Evolutionary conservation across 129 eudicot genomes (phyloP).

Genomic region (Artemisia annua): DNA sequence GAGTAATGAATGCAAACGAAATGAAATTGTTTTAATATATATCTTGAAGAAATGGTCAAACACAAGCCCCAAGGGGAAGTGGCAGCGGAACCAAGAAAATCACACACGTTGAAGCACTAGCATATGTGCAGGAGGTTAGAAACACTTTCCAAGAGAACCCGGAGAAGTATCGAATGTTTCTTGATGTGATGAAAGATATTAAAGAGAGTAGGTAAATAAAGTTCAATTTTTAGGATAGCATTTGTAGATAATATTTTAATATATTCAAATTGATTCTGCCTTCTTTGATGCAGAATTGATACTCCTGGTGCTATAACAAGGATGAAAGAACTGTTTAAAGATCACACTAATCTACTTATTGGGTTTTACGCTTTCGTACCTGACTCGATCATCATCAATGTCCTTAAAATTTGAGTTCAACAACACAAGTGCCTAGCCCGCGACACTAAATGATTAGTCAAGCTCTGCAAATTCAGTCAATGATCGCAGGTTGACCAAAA

Average conservation of each 20-base stretch:
- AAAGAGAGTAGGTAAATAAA: slow-evolving; percentile 43
- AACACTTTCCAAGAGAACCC: slow-evolving; percentile 83
- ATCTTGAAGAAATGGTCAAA: slow-evolving; percentile 61
- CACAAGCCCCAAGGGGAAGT: slow-evolving; percentile 56
- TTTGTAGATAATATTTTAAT: not conserved
- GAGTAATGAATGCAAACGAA: not conserved
- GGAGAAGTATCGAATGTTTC: slow-evolving; percentile 50
- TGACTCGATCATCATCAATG: slow-evolving; percentile 10
- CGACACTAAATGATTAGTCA: slow-evolving; percentile 44
- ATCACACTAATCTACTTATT: slow-evolving; percentile 70
- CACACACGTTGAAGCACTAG: slow-evolving; percentile 70
- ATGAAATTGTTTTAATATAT: not conserved
- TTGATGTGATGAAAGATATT: slow-evolving; percentile 62
- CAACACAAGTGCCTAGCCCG: slow-evolving; percentile 37
- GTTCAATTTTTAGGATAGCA: not conserved
- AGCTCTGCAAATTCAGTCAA: too few relatives aligned
- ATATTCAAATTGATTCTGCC: not conserved
- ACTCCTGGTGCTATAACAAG: slow-evolving; percentile 82
- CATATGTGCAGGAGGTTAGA: slow-evolving; percentile 84
- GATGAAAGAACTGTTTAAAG: slow-evolving; percentile 87
- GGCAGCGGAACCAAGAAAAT: slow-evolving; percentile 16
- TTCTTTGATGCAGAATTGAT: slow-evolving; percentile 66
- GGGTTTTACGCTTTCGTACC: slow-evolving; percentile 94
- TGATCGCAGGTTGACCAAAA: slow-evolving; percentile 34
- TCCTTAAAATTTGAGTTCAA: not conserved